A percentile compares a stretch with the other conserved stretches of the same genome.
These are phyloP conservation scores for Penicillium thymicola DNA, from an alignment of 2,329 filamentous ascomycete genomes.

Conservation along the genomic window DNA sequence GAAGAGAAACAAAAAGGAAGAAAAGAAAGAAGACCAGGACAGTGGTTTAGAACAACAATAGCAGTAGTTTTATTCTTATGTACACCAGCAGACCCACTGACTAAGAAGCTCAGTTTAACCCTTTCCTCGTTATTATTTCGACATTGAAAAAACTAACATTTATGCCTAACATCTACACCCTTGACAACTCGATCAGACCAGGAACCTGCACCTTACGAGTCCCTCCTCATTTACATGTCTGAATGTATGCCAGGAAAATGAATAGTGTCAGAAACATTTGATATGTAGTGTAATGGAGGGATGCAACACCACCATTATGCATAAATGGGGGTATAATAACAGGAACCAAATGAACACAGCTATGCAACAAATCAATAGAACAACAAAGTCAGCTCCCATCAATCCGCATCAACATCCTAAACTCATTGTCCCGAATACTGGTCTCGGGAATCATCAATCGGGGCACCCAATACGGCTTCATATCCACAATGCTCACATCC, in stretches of 20 bases:
- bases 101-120: too few species aligned
- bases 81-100: too few species aligned
- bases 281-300: neutral
- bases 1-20: too few species aligned
- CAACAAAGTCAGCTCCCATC: slow-evolving; percentile 3
- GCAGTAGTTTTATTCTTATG: too few species aligned
- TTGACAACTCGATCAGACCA: too few species aligned
- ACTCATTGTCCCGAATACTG: slow-evolving; percentile 4
- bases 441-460: slow-evolving; percentile 5
- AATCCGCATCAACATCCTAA: slow-evolving; percentile 7
- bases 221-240: neutral
- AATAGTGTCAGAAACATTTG: neutral
- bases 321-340: neutral
- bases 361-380: neutral
- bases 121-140: too few species aligned
- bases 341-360: neutral
- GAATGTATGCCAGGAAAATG: neutral
- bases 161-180: too few species aligned
- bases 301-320: neutral
- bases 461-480: slow-evolving; percentile 11
- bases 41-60: too few species aligned
- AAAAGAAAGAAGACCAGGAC: too few species aligned
- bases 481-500: slow-evolving; percentile 7
- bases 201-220: neutral
- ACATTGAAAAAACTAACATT: too few species aligned